Conservation (phyloP, 306 rosid genomes). For the Sesbania bispinosa region DNA sequence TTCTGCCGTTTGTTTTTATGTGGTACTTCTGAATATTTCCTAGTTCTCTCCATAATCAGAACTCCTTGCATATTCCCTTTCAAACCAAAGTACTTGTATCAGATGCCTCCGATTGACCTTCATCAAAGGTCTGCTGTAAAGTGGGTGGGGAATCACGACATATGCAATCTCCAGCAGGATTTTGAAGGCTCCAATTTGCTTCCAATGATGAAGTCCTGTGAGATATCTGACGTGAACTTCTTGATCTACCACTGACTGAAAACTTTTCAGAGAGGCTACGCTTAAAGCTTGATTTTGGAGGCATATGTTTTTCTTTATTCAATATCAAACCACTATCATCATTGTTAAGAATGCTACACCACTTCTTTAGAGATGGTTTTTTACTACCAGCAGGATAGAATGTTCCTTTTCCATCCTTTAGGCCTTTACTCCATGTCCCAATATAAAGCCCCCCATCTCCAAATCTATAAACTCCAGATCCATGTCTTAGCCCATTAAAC, state of each 20-base stretch:
- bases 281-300: slow-evolving; percentile 40
- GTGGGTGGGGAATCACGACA: slow-evolving; percentile 31
- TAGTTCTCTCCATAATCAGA: slow-evolving; percentile 60
- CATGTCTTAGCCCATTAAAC: slow-evolving; percentile 74
- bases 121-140: slow-evolving; percentile 32
- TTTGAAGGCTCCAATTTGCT: slow-evolving; percentile 24
- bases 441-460: slow-evolving; percentile 75
- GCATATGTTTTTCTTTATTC: slow-evolving; percentile 27
- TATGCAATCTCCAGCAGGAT: slow-evolving; percentile 36
- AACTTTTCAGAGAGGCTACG: slow-evolving; percentile 59
- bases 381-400: slow-evolving; percentile 77
- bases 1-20: slow-evolving; percentile 43
- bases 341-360: slow-evolving; percentile 42
- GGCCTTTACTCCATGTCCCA: slow-evolving; percentile 82
- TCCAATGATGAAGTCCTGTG: slow-evolving; percentile 42
- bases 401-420: slow-evolving; percentile 93
- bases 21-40: slow-evolving; percentile 38
- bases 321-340: slow-evolving; percentile 29
- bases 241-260: slow-evolving; percentile 38
- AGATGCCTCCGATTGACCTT: slow-evolving; percentile 39
- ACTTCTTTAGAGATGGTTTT: slow-evolving; percentile 60
- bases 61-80: slow-evolving; percentile 97
- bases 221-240: slow-evolving; percentile 46
- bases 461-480: slow-evolving; percentile 76
- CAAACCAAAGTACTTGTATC: slow-evolving; percentile 41